phyloP scores from a whole-genome alignment of 371 early-diverging fungal species.

The Mucor saturninus region DNA sequence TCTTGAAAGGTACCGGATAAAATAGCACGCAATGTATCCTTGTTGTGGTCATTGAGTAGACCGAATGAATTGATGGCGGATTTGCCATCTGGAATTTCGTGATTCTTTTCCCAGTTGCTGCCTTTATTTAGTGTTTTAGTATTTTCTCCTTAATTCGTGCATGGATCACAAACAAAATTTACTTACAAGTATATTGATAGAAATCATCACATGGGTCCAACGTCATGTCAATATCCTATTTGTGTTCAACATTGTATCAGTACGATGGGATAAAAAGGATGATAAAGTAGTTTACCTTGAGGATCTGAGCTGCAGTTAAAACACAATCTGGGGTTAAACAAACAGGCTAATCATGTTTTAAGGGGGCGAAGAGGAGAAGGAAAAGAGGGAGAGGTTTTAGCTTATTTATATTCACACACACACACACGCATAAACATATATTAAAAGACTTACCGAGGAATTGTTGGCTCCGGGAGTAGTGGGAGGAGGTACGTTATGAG shows the following conservation, averaged over 20 bases:
- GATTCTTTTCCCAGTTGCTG: conserved; percentile 49
- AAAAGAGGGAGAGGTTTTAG: neutral
- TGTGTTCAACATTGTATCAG: neutral
- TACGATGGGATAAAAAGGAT: no score
- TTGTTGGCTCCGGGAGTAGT: conserved; percentile 13
- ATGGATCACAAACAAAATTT: no score
- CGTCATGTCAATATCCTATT: conserved; percentile 45
- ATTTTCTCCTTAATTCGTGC: no score
- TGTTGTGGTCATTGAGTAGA: conserved; percentile 50
- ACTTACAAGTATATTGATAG: conserved; percentile 59
- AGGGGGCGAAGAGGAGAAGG: neutral
- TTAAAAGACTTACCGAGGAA: conserved; percentile 22
- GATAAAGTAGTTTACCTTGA: conserved; percentile 30
- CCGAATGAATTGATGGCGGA: conserved; percentile 44
- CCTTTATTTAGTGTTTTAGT: conserved; percentile 28
- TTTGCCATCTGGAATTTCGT: conserved; percentile 60
- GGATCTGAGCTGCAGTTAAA: conserved; percentile 59
- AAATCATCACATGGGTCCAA: conserved; percentile 56
- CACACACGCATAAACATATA: neutral
- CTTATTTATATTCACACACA: neutral
- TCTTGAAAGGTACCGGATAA: conserved; percentile 45
- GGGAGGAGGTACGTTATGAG: conserved; percentile 3
- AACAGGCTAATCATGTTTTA: conserved; percentile 32
- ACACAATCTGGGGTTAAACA: conserved; percentile 66
- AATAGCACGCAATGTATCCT: conserved; percentile 63